Conservation (phyloP, 495 filamentous ascomycete species). For the Parathielavia hyrcaniae region DNA sequence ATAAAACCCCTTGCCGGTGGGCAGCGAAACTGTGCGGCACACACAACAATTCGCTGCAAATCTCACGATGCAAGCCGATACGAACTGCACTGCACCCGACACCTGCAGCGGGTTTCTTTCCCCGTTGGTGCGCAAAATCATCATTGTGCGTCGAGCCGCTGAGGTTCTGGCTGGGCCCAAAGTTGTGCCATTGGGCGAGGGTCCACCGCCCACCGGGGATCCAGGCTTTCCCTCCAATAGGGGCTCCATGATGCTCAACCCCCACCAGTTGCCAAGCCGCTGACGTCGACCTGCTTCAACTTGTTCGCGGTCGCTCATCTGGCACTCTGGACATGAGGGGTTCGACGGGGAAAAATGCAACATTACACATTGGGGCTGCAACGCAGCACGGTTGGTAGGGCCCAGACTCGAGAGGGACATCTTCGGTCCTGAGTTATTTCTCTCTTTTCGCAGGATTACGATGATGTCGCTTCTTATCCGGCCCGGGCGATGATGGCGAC, state of each 20-base stretch:
- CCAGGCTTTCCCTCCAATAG: conserved; percentile 11
- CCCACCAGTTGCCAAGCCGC: conserved; percentile 19
- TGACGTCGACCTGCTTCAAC: conserved; percentile 23
- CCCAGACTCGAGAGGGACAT: neutral
- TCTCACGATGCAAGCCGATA: neutral
- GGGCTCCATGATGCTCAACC: neutral
- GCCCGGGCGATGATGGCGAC: neutral
- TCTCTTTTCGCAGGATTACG: neutral
- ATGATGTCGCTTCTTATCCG: neutral
- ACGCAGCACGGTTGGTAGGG: neutral
- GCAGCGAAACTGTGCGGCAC: too few relatives aligned
- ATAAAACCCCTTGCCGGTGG: too few relatives aligned
- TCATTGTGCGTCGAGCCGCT: conserved; percentile 12
- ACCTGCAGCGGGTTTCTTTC: neutral
- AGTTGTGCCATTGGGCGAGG: conserved; percentile 8
- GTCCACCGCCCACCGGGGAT: neutral
- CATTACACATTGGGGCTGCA: neutral
- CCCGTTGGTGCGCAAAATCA: conserved; percentile 2
- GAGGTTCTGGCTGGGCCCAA: neutral
- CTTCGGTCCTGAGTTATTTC: conserved; percentile 1
- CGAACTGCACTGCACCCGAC: neutral
- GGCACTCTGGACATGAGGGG: neutral
- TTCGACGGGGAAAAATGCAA: conserved; percentile 2
- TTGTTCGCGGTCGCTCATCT: conserved; percentile 2
- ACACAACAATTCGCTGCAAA: neutral